Percentiles rank a stretch among this genome's conserved stretches.
Evolutionary conservation across 345 rosid species (phyloP).

Genomic region (Passiflora organensis): DNA sequence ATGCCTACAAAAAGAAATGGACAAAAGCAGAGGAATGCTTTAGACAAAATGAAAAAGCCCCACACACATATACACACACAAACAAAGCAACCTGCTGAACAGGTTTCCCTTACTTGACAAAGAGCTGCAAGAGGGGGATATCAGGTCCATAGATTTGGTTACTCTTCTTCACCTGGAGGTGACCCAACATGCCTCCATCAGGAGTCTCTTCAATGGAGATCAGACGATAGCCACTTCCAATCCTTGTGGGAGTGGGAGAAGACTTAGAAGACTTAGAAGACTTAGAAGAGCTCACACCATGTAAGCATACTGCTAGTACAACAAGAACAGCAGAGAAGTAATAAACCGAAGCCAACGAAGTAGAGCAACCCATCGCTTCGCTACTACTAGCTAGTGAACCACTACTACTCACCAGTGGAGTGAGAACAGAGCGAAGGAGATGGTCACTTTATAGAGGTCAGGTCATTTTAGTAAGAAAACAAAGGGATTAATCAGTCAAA

Average conservation of each 20-base stretch:
- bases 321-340: slow-evolving; percentile 18
- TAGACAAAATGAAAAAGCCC: too few species aligned
- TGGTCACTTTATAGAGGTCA: background rate
- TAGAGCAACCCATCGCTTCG: slow-evolving; percentile 12
- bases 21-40: background rate
- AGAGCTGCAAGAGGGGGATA: slow-evolving; percentile 66
- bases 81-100: background rate
- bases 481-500: too few species aligned
- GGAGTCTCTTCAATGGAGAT: slow-evolving; percentile 67
- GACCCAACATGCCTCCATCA: slow-evolving; percentile 70
- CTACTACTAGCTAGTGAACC: background rate
- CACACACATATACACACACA: background rate
- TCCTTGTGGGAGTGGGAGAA: slow-evolving; percentile 31
- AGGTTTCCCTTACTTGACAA: slow-evolving; percentile 56
- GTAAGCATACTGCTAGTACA: slow-evolving; percentile 26
- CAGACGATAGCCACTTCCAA: slow-evolving; percentile 87
- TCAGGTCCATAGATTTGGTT: slow-evolving; percentile 81
- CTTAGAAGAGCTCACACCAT: slow-evolving; percentile 17
- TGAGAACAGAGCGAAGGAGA: background rate
- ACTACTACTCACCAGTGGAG: too few species aligned
- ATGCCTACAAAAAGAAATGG: slow-evolving; percentile 44
- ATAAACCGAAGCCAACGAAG: background rate
- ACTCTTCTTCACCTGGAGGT: slow-evolving; percentile 71
- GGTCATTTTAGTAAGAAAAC: background rate
- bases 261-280: slow-evolving; percentile 8